Percentiles rank a stretch among this genome's conserved stretches.
These are phyloP conservation scores for Erysimum pusillum DNA, from an alignment of 441 rosid genomes.

Conservation along the genomic window DNA sequence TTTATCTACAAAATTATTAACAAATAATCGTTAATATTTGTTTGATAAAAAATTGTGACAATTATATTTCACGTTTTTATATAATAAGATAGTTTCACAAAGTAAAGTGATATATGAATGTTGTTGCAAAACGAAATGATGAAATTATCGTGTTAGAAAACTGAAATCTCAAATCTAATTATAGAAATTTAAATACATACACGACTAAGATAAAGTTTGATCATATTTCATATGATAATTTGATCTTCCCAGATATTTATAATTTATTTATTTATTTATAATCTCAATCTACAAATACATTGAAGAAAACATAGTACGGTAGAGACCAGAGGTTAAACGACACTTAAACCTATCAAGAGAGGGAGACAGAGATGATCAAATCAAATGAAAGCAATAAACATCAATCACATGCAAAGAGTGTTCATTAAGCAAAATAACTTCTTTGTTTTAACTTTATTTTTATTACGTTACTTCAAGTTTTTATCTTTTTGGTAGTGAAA, in stretches of 20 bases:
- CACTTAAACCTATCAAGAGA: slow-evolving; percentile 28
- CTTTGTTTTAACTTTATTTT: slow-evolving; percentile 16
- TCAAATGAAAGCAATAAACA: slow-evolving; percentile 48
- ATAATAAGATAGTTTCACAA: neutral
- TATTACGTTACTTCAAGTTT: slow-evolving; percentile 10
- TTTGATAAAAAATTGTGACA: neutral
- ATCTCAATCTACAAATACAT: neutral
- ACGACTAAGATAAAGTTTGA: neutral
- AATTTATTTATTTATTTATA: neutral
- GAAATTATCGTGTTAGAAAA: neutral
- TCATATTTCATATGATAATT: neutral
- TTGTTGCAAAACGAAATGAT: neutral
- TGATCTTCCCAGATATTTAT: neutral
- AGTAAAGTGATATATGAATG: neutral
- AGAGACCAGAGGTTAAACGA: slow-evolving; percentile 39
- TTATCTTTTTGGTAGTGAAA: slow-evolving; percentile 19
- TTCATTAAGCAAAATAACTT: slow-evolving; percentile 26
- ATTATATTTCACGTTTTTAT: neutral
- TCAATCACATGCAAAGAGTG: slow-evolving; percentile 51
- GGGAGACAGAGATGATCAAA: slow-evolving; percentile 42
- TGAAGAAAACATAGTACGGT: slow-evolving; percentile 34
- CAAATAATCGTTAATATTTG: neutral
- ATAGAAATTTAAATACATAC: neutral
- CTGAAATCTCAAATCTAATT: neutral
- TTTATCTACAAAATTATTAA: neutral